Conservation (phyloP, 768 basidiomycete species). For the Dioszegia aurantiaca region DNA sequence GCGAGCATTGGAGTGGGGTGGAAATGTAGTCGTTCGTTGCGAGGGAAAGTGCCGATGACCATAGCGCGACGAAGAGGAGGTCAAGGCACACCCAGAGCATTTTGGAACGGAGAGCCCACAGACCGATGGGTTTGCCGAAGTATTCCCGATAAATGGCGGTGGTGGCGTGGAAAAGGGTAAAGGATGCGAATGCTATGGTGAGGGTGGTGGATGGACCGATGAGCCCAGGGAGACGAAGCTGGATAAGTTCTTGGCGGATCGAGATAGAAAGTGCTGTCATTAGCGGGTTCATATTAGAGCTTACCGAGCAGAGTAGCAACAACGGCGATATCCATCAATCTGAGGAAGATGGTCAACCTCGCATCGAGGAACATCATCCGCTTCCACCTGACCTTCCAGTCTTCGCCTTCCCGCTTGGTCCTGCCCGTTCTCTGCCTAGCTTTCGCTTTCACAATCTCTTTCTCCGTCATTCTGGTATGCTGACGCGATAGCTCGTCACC, state of each 20-base stretch:
- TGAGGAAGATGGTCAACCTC: slow-evolving; percentile 39
- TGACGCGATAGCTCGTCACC: slow-evolving; percentile 17
- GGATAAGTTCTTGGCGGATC: slow-evolving; percentile 27
- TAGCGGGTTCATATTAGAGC: background rate
- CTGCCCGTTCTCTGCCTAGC: slow-evolving; percentile 1
- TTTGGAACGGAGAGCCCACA: slow-evolving; percentile 51
- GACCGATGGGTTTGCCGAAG: slow-evolving; percentile 51
- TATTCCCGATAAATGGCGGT: slow-evolving; percentile 50
- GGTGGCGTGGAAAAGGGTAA: slow-evolving; percentile 44
- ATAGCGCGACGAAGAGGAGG: slow-evolving; percentile 48
- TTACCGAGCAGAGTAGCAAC: slow-evolving; percentile 33
- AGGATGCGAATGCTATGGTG: slow-evolving; percentile 40
- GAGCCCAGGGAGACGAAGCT: slow-evolving; percentile 35
- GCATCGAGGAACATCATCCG: slow-evolving; percentile 40
- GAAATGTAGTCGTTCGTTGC: slow-evolving; percentile 49
- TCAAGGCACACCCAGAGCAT: slow-evolving; percentile 53
- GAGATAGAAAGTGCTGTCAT: slow-evolving; percentile 31
- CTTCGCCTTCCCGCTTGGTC: slow-evolving; percentile 17
- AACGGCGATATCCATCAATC: slow-evolving; percentile 32
- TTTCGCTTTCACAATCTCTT: slow-evolving; percentile 14
- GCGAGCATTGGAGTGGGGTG: slow-evolving; percentile 46
- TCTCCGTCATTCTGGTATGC: slow-evolving; percentile 10
- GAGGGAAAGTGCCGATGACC: slow-evolving; percentile 44
- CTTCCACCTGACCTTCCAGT: slow-evolving; percentile 28
- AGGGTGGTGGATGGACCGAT: slow-evolving; percentile 49